Evolutionary conservation across 495 filamentous ascomycete species (phyloP).

Genomic region (Neurospora sp.): DNA sequence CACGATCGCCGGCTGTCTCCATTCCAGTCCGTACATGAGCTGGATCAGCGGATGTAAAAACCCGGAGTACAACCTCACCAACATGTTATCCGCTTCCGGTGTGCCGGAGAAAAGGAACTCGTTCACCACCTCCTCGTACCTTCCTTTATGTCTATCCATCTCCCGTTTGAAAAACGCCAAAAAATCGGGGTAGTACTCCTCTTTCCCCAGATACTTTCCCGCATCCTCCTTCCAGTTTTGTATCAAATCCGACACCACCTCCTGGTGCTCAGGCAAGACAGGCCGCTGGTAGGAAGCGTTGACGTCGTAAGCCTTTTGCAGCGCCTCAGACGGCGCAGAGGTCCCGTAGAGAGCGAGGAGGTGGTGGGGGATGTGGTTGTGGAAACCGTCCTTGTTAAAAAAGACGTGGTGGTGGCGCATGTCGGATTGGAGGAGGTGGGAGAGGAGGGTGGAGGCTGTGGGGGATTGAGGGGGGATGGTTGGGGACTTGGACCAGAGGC

Average conservation of each 20-base stretch:
- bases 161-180: conserved; percentile 63
- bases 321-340: conserved; percentile 46
- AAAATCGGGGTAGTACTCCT: conserved; percentile 54
- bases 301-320: conserved; percentile 48
- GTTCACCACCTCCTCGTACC: conserved; percentile 43
- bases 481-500: conserved; percentile 33
- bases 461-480: conserved; percentile 34
- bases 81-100: not conserved
- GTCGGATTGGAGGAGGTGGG: not conserved
- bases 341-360: conserved; percentile 68
- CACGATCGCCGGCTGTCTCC: conserved; percentile 67
- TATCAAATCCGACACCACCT: conserved; percentile 40
- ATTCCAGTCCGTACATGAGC: conserved; percentile 75
- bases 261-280: conserved; percentile 27
- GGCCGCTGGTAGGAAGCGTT: conserved; percentile 56
- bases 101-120: conserved; percentile 57
- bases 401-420: conserved; percentile 59
- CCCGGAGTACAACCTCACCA: conserved; percentile 33
- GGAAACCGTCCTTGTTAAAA: conserved; percentile 60
- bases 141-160: conserved; percentile 31
- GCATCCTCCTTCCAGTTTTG: conserved; percentile 37
- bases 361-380: conserved; percentile 65
- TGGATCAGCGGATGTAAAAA: conserved; percentile 79
- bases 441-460: conserved; percentile 25
- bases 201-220: conserved; percentile 35